Base-by-base conservation (phyloP, 805 yeast genomes). In the Saccharomycopsis sp. region DNA sequence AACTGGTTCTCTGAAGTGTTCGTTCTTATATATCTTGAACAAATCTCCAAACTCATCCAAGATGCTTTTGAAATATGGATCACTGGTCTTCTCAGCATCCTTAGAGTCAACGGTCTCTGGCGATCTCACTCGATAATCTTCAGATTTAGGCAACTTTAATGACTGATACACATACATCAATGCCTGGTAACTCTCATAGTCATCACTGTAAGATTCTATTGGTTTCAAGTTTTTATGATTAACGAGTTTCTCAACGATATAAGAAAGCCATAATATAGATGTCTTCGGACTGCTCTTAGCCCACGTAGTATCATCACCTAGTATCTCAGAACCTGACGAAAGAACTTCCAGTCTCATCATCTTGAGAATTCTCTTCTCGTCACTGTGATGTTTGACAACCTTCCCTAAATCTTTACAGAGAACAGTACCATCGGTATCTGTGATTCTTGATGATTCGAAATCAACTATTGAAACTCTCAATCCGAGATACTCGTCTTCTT, bases 211-310 rank as follows among this genome's bases (percentile, higher is more conserved):
- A 42, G 22, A 7, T 61, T 44, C 29, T 15, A 49, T 42, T 35
- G 56, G 47, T 22, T n/a, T 54, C 24, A 60, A 55, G 15, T 35
- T 29, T 47, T 82, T 82, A 56, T 67, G 69, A 56, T 76, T 68
- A 8, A 83, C 55, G 58, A 85, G 64, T 60, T 78, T 77, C 55
- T 79, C 79, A 42, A 77, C 73, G n/a, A 86, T 59, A 65, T 84
- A 85, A 63, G 83, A 84, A 51, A 86, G 70, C 92, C 92, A 86
- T 35, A 79, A 65, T 17, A 85, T 67, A 64, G 85, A 86, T 29
- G 85, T 83, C 41, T 70, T 70, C 2, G 83, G 79, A 53, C 73
- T 71, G 58, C 69, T 72, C 20, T 64, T 61, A 1, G 80, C 71
- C 83, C 87, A 83, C 62, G 22, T 3, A 19, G 3, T 44, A n/a